Evolutionary conservation across 495 filamentous ascomycete species (phyloP), one percentile per base, ranked within the genome.

Genomic region (Hamigera avellanea): DNA sequence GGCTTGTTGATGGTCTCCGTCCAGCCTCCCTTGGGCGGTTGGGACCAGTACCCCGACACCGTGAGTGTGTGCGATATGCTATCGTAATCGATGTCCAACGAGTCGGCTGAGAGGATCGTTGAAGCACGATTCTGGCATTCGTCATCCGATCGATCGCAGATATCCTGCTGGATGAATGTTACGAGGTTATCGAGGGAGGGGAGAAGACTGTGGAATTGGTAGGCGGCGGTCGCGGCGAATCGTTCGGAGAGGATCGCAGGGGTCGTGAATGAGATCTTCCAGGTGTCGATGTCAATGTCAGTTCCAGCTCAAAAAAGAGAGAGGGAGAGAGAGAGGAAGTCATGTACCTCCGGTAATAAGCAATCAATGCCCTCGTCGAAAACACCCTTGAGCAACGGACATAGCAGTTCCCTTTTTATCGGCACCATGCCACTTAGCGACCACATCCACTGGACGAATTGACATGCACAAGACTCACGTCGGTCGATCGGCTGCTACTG

Each of bases 41-140:
- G 64, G 6, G 64, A 62, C 78, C 75, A 86, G 33, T 72, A 49
- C n/a, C 72, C 73, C 4, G 73, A 76, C 16, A 80, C 31, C 15
- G 73, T 76, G 19, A 86, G 43, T 1, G 75, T 67, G 36, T 80
- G 72, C 10, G 81, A 78, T 34, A 75, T 72, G 19, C 69, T 62
- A 57, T 91, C 81, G 61, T 80, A 93, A 35, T 86, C 80, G 19
- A 93, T 59, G 53, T 93, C 86, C 9, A 93, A 39, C 14, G 77
- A 75, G 41, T 73, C 70, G 13, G 78, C 81, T 12, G 57, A 61
- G 39, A 63, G 33, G 37, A 75, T 32, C 2, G 44, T 48, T 19
- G 37, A 35, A 8, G 59, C 62, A n/a, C 44, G 43, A 0, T 39
- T 32, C 7, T 45, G 49, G 44, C 75, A 79, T 21, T 45, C 44